Evolutionary conservation across 2,329 filamentous ascomycete genomes (phyloP).

Genomic region (Ophiobolus disseminans): DNA sequence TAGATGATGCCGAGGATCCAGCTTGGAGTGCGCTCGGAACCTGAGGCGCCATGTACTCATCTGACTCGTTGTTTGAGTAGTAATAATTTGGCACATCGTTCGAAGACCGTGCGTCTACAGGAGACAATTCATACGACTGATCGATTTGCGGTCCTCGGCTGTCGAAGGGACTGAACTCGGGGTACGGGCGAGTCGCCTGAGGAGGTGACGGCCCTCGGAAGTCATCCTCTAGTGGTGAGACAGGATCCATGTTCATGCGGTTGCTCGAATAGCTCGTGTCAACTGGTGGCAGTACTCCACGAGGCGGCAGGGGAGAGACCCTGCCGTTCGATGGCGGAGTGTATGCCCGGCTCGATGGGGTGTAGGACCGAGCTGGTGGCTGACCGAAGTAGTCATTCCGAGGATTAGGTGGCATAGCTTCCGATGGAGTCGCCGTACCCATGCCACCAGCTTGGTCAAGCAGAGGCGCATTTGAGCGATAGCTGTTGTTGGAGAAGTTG

Average conservation of each 20-base stretch:
- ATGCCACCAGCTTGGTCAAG: slow-evolving; percentile 66
- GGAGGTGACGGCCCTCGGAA: slow-evolving; percentile 17
- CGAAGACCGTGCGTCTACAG: slow-evolving; percentile 37
- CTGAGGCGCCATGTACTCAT: slow-evolving; percentile 35
- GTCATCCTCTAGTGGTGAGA: slow-evolving; percentile 31
- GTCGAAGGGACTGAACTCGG: slow-evolving; percentile 43
- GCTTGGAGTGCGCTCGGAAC: slow-evolving; percentile 34
- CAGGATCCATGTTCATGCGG: slow-evolving; percentile 31
- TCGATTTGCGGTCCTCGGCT: slow-evolving; percentile 33
- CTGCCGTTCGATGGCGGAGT: slow-evolving; percentile 41
- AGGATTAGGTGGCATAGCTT: slow-evolving; percentile 40
- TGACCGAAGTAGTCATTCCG: slow-evolving; percentile 40
- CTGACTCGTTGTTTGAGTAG: slow-evolving; percentile 25
- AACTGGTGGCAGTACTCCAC: slow-evolving; percentile 37
- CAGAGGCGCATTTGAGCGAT: slow-evolving; percentile 69
- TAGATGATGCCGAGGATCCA: slow-evolving; percentile 38
- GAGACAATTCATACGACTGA: slow-evolving; percentile 44
- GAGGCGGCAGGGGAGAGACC: slow-evolving; percentile 34
- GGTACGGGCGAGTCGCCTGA: slow-evolving; percentile 26
- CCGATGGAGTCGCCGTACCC: slow-evolving; percentile 52
- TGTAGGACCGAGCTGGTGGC: slow-evolving; percentile 25
- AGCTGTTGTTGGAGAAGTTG: slow-evolving; percentile 60
- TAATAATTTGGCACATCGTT: slow-evolving; percentile 24
- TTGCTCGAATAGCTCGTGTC: slow-evolving; percentile 37
- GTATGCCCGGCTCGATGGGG: slow-evolving; percentile 34